Evolutionary conservation across 2,329 filamentous ascomycete species (phyloP).

Genomic region (Didymella glomerata): DNA sequence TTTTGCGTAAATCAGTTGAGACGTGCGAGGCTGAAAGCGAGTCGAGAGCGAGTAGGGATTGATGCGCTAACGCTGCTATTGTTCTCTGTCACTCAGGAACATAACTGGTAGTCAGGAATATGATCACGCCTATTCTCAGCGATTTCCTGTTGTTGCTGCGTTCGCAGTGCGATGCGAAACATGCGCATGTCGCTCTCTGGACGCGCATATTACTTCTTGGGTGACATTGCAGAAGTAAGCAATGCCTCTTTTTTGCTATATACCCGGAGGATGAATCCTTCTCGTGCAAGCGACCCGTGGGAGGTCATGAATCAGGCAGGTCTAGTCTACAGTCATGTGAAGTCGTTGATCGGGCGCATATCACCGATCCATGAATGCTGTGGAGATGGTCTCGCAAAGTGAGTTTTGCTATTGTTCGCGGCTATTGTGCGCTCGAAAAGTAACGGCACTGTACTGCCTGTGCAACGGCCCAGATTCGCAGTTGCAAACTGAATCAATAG

Average conservation of each 20-base stretch:
- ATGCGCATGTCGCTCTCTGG: not conserved
- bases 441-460: conserved; percentile 7
- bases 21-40: not conserved
- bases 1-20: not conserved
- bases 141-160: not conserved
- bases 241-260: conserved; percentile 9
- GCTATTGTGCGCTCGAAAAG: conserved; percentile 14
- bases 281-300: not conserved
- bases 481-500: not conserved
- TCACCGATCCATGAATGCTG: not conserved
- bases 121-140: not conserved
- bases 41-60: not conserved
- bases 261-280: conserved; percentile 10
- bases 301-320: conserved; percentile 13
- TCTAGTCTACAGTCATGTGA: not conserved
- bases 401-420: conserved; percentile 12
- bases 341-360: conserved; percentile 11
- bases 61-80: conserved; percentile 14
- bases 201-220: not conserved
- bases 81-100: conserved; percentile 6
- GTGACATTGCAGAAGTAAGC: not conserved
- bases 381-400: not conserved
- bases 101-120: not conserved
- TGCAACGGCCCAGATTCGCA: not conserved
- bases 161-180: not conserved